A percentile compares a stretch with the other conserved stretches of the same genome.
These are phyloP conservation scores for Fraxinus latifolia DNA, from an alignment of 305 asterid species.

Conservation along the genomic window DNA sequence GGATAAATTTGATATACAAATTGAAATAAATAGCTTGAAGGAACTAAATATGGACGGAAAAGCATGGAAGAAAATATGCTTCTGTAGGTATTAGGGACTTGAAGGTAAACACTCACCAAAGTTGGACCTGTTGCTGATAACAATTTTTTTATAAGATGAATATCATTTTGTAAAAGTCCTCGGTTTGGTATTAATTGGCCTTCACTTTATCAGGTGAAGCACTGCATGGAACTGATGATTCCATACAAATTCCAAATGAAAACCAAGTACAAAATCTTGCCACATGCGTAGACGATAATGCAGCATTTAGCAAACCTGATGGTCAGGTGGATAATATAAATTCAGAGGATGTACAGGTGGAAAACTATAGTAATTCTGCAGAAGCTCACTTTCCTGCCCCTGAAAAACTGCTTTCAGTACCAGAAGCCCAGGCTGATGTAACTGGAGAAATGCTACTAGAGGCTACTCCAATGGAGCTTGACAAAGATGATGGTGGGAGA, in stretches of 20 bases:
- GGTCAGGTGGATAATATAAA: slow-evolving; percentile 33
- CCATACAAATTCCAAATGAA: slow-evolving; percentile 37
- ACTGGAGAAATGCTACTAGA: slow-evolving; percentile 47
- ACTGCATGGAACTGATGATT: slow-evolving; percentile 28
- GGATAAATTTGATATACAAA: background rate
- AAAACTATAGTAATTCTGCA: slow-evolving; percentile 32
- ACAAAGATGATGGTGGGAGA: slow-evolving; percentile 62
- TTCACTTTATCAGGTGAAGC: slow-evolving; percentile 42
- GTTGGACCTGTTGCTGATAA: background rate
- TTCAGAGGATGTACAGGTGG: slow-evolving; percentile 31
- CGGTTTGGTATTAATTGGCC: slow-evolving; percentile 22
- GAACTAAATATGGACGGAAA: slow-evolving; percentile 8
- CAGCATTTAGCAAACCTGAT: slow-evolving; percentile 36
- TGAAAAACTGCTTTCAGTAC: slow-evolving; percentile 66
- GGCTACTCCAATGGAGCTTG: slow-evolving; percentile 49
- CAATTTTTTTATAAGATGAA: background rate
- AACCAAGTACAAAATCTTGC: slow-evolving; percentile 33
- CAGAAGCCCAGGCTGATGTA: slow-evolving; percentile 43
- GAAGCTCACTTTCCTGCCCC: slow-evolving; percentile 59
- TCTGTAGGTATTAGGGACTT: slow-evolving; percentile 6
- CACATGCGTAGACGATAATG: slow-evolving; percentile 33
- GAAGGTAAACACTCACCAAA: background rate
- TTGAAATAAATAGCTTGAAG: background rate
- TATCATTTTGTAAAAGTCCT: slow-evolving; percentile 3
- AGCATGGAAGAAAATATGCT: slow-evolving; percentile 2